A percentile compares a stretch with the other conserved stretches of the same genome.
Evolutionary conservation across 2,329 filamentous ascomycete species (phyloP).

Genomic region (Claviceps purpurea): DNA sequence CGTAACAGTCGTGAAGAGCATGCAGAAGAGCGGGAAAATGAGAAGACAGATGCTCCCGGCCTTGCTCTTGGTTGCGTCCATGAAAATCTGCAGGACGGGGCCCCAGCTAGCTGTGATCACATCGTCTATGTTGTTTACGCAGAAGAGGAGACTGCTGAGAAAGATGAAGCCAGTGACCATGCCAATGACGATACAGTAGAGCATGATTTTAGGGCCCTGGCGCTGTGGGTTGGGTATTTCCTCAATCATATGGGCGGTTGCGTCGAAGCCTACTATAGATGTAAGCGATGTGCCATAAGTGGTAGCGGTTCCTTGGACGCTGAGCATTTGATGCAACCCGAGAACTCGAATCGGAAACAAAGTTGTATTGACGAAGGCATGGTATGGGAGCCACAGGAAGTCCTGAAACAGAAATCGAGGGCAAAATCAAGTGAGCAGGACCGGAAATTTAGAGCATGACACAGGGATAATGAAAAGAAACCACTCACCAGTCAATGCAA

Average conservation of each 20-base stretch:
- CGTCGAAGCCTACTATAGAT: conserved; percentile 27
- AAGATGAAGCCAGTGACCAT: conserved; percentile 51
- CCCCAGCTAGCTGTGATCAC: conserved; percentile 44
- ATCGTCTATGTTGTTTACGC: conserved; percentile 41
- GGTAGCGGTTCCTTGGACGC: too few relatives aligned
- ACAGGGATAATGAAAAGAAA: not conserved
- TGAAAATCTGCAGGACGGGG: conserved; percentile 50
- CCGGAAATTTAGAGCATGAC: too few relatives aligned
- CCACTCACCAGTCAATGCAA: conserved; percentile 27
- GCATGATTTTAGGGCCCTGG: conserved; percentile 53
- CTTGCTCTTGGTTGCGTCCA: conserved; percentile 47
- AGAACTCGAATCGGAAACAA: too few relatives aligned
- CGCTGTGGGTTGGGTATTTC: conserved; percentile 44
- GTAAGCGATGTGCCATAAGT: too few relatives aligned
- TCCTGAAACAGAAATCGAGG: too few relatives aligned
- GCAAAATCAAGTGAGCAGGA: too few relatives aligned
- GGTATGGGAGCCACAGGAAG: too few relatives aligned
- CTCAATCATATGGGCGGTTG: conserved; percentile 37
- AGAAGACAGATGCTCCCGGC: conserved; percentile 51
- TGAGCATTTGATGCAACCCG: too few relatives aligned
- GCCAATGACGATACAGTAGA: conserved; percentile 50
- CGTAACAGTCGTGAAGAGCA: conserved; percentile 45
- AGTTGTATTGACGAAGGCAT: too few relatives aligned
- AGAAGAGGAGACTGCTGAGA: conserved; percentile 49
- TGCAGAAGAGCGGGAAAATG: conserved; percentile 45